A percentile compares a stretch with the other conserved stretches of the same genome.
phyloP scores from a whole-genome alignment of 495 filamentous ascomycete genomes.

The Neurospora sp. region DNA sequence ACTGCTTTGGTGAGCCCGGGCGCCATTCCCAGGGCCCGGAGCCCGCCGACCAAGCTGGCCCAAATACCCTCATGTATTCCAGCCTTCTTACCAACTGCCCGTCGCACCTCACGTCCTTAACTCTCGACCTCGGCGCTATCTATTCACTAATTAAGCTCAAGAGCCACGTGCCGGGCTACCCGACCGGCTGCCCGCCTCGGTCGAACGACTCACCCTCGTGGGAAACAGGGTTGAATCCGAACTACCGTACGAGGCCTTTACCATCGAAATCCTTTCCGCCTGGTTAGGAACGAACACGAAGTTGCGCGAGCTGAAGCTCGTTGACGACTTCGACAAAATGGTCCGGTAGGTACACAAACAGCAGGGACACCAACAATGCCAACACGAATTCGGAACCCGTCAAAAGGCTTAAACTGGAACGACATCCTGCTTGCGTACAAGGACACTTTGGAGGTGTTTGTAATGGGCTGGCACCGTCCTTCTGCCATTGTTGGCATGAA shows the following conservation, averaged over 20 bases:
- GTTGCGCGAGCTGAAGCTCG: not conserved
- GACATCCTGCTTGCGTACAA: not conserved
- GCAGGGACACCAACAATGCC: not conserved
- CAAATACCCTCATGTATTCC: no score
- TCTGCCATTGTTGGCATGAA: not conserved
- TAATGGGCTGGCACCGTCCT: not conserved
- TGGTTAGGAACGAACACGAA: not conserved
- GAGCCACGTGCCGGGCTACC: no score
- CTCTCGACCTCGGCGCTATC: no score
- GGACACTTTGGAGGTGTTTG: not conserved
- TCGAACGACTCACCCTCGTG: not conserved
- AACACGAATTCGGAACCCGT: not conserved
- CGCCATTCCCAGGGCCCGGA: no score
- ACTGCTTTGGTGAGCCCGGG: no score
- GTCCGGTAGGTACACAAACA: not conserved
- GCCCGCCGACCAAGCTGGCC: no score
- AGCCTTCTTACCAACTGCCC: no score
- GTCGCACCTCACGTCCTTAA: no score
- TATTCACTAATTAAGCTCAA: no score
- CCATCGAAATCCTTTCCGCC: not conserved
- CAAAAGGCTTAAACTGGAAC: not conserved
- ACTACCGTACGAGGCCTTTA: not conserved
- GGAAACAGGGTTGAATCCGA: not conserved
- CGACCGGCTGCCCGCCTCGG: no score
- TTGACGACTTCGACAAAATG: not conserved